Conservation (phyloP, 2,329 filamentous ascomycete species). For the Nemania sp. region DNA sequence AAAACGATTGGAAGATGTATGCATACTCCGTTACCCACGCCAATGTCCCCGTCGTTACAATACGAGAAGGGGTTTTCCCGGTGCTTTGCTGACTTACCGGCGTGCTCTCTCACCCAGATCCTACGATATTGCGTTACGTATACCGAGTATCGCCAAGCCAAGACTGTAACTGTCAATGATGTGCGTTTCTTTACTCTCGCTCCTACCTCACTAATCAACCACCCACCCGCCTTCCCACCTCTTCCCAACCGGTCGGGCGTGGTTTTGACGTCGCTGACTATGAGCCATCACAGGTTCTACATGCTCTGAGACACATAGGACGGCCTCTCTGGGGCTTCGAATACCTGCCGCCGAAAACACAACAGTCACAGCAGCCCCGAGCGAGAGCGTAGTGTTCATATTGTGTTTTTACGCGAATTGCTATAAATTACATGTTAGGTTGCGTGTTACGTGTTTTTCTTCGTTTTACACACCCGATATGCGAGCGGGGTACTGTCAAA, state of each 20-base stretch:
- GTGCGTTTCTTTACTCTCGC: conserved; percentile 46
- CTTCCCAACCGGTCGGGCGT: background rate
- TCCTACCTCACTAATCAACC: background rate
- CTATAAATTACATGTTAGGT: too few species aligned
- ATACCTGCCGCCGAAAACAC: conserved; percentile 31
- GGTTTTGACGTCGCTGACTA: conserved; percentile 2
- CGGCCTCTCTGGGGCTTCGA: conserved; percentile 64
- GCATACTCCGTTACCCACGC: too few species aligned
- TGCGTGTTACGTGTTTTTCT: too few species aligned
- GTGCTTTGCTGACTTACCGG: conserved; percentile 14
- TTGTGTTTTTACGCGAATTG: too few species aligned
- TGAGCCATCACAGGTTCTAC: conserved; percentile 53
- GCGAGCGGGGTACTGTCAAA: too few species aligned
- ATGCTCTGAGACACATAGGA: conserved; percentile 53
- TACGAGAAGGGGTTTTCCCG: background rate
- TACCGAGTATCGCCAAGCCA: conserved; percentile 58
- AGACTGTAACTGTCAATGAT: conserved; percentile 67
- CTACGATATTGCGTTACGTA: conserved; percentile 54
- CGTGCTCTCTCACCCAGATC: conserved; percentile 48
- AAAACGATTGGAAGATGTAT: conserved; percentile 52
- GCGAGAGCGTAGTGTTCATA: too few species aligned
- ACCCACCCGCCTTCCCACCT: background rate
- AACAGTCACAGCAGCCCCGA: too few species aligned
- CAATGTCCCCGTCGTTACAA: too few species aligned
- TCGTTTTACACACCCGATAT: too few species aligned